A percentile compares a stretch with the other conserved stretches of the same genome.
Evolutionary conservation across 177 flowering plant genomes (phyloP).

Genomic region (Vitis hybrid): DNA sequence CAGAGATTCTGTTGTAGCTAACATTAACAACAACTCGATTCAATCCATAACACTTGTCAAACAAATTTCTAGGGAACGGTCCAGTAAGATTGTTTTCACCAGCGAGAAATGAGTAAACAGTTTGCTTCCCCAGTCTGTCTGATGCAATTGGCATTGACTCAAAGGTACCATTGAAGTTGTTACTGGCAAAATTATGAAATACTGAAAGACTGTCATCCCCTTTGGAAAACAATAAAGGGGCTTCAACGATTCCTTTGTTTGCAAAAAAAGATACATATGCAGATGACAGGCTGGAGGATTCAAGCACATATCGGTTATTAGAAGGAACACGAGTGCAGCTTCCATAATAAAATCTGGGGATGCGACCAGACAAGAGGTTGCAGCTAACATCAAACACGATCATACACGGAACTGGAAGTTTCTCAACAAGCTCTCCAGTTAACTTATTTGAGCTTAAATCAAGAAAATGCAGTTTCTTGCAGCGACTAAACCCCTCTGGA

Average conservation of each 20-base stretch:
- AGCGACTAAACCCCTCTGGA: constrained; percentile 34
- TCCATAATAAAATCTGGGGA: constrained; percentile 44
- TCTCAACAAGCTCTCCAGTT: constrained; percentile 50
- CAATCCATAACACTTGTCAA: constrained; percentile 52
- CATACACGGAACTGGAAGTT: constrained; percentile 77
- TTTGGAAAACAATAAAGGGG: constrained; percentile 29
- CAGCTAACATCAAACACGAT: constrained; percentile 72
- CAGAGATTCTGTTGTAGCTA: constrained; percentile 56
- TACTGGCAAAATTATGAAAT: constrained; percentile 65
- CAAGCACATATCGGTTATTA: constrained; percentile 8
- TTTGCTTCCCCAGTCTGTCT: constrained; percentile 39
- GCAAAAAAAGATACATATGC: constrained; percentile 53
- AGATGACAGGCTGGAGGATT: constrained; percentile 25
- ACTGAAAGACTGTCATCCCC: constrained; percentile 34
- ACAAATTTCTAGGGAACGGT: constrained; percentile 49
- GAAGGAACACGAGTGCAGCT: constrained; percentile 36
- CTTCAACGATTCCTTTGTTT: constrained; percentile 24
- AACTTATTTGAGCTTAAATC: constrained; percentile 67
- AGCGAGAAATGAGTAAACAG: constrained; percentile 64
- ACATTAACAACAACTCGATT: constrained; percentile 51
- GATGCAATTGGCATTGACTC: constrained; percentile 54
- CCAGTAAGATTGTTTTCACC: constrained; percentile 57
- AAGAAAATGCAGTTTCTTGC: constrained; percentile 66
- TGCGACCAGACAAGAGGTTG: constrained; percentile 58
- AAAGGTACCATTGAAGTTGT: constrained; percentile 57